Evolutionary conservation across 768 basidiomycete species (phyloP).

Genomic region (Calocybe cyanea): DNA sequence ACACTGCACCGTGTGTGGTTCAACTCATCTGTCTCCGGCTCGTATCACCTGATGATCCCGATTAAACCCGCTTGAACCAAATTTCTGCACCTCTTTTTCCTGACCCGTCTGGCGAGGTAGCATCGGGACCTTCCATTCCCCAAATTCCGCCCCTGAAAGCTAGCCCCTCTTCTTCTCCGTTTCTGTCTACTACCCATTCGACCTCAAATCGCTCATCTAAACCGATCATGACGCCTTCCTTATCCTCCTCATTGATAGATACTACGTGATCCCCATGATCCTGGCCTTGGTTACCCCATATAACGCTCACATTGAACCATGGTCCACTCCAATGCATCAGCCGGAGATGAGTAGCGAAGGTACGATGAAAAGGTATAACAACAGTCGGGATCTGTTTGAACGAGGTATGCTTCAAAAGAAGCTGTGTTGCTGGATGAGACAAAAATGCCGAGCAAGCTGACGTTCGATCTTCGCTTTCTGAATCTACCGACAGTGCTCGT

Average conservation of each 20-base stretch:
- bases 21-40: too few species aligned
- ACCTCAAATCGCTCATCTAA: slow-evolving; percentile 33
- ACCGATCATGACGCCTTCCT: slow-evolving; percentile 28
- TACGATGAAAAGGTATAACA: slow-evolving; percentile 30
- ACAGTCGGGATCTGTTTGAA: slow-evolving; percentile 27
- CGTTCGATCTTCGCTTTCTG: background rate
- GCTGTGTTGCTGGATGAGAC: slow-evolving; percentile 21
- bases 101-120: too few species aligned
- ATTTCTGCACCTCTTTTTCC: too few species aligned
- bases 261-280: background rate
- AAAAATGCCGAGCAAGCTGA: slow-evolving; percentile 21
- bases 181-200: slow-evolving; percentile 30
- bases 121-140: slow-evolving; percentile 34
- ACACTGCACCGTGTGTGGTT: too few species aligned
- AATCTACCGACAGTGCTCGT: background rate
- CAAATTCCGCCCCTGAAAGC: slow-evolving; percentile 38
- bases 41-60: too few species aligned
- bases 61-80: too few species aligned
- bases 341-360: slow-evolving; percentile 33
- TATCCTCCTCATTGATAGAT: slow-evolving; percentile 18
- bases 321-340: slow-evolving; percentile 34
- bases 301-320: slow-evolving; percentile 33
- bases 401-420: slow-evolving; percentile 21
- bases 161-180: slow-evolving; percentile 27
- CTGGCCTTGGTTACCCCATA: slow-evolving; percentile 31